Conservation (phyloP, 495 filamentous ascomycete species). For the Penicillium malachiteum region DNA sequence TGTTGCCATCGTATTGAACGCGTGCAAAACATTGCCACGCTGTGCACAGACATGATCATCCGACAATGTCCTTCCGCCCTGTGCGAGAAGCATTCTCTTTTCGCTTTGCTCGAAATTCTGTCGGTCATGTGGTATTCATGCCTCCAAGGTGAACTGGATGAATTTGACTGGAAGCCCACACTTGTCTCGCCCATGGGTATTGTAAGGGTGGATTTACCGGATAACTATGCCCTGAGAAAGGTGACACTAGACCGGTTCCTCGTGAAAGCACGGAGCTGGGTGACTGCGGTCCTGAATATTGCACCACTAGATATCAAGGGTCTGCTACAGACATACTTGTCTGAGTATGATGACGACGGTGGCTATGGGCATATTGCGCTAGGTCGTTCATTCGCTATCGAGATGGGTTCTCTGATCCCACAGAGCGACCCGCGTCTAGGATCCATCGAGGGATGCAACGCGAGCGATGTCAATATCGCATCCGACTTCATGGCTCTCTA, state of each 20-base stretch:
- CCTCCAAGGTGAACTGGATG: conserved; percentile 87
- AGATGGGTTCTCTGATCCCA: conserved; percentile 87
- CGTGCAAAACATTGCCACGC: conserved; percentile 79
- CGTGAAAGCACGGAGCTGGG: conserved; percentile 74
- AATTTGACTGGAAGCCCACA: conserved; percentile 81
- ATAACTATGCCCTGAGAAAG: conserved; percentile 77
- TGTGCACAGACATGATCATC: conserved; percentile 82
- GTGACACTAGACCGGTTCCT: conserved; percentile 76
- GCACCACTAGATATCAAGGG: conserved; percentile 95
- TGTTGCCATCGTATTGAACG: conserved; percentile 90
- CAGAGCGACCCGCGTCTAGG: conserved; percentile 81
- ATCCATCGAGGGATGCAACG: conserved; percentile 69
- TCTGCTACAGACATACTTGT: conserved; percentile 87
- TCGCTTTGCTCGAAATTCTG: conserved; percentile 86
- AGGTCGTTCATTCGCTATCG: conserved; percentile 90
- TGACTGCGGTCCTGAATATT: conserved; percentile 72
- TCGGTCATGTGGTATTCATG: conserved; percentile 94
- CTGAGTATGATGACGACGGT: conserved; percentile 85
- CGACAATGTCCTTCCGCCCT: conserved; percentile 80
- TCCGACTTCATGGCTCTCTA: conserved; percentile 97
- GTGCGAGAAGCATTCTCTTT: conserved; percentile 84
- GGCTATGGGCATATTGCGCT: conserved; percentile 86
- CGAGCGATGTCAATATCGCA: conserved; percentile 76
- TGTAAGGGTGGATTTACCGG: conserved; percentile 84
- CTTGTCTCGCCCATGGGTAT: conserved; percentile 72